Base-by-base conservation (phyloP, 192 early-diverging fungal genomes). In the Jimgerdemannia flammicorona region DNA sequence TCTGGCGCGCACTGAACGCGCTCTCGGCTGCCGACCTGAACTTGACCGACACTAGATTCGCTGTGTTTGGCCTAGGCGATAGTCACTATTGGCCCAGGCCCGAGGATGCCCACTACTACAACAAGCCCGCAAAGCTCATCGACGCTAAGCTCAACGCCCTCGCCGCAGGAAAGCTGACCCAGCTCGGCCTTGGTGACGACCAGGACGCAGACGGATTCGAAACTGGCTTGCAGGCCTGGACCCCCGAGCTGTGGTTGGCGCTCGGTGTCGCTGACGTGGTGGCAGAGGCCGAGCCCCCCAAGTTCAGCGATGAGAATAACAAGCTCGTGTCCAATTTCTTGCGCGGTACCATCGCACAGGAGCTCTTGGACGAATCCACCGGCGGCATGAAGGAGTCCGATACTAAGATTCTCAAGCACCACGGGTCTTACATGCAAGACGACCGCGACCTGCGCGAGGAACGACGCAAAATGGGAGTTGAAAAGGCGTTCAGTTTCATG, bases 381-480 rank as follows among this genome's bases (percentile, higher is more conserved):
- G 97, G 97, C 64, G 89, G 87, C 11, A 86, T 98, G 40, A 85
- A 86, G 77, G 97, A 98, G 86, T 91, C 87, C 83, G 95, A 98
- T 84, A 91, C 90, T 80, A 96, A 96, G 86, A 81, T 98, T 74
- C 91, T 92, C 70, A 98, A 98, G 86, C 97, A 97, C 90, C 97
- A 98, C 84, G 97, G 97, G 77, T 96, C 92, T 54, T 98, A 98
- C 87, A 90, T 92, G 85, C 97, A 98, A 81, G 97, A 98, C 80
- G 97, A 98, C 84, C 93, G 97, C 77, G 97, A 98, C 84, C 79
- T 97, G 70, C 91, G 97, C 66, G 93, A 94, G 29, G 91, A 91
- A 73, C 90, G 96, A 43, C 85, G 91, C 78, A 87, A 91, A 75
- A 91, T 92, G 75, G 95, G 95, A 73, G 80, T 95, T 17, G 97